Base-by-base conservation (phyloP, 1,284 basidiomycete genomes). In the Taiwanofungus camphoratus region DNA sequence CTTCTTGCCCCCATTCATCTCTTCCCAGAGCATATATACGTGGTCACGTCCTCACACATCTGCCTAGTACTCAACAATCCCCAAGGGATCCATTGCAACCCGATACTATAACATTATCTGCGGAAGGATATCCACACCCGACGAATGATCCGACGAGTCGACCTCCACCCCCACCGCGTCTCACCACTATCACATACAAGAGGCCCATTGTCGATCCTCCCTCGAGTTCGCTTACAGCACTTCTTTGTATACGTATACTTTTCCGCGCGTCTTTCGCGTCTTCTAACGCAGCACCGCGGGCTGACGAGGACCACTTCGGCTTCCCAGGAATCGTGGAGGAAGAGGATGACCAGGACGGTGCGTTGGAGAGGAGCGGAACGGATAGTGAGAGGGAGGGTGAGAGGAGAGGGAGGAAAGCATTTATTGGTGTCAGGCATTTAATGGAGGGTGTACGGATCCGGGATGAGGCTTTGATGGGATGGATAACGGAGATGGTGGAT, bases 401-500 rank as follows among this genome's bases (percentile, higher is more conserved):
- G 56, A 66, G 71, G 49, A 73, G 73, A 39, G 87, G 86, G 7
- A 67, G 79, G 51, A 79, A 71, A 54, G 86, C 86, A 8, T 90
- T 90, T 52, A 63, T 74, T 26, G 72, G 73, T 12, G 71, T 85
- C 13, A 65, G 79, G 49, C 68, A 67, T 42, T 61, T 83, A 52
- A 57, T 90, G 67, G 79, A 86, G 52, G 71, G 67, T 20, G 76
- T 90, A 9, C 69, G 73, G 54, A 76, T 90, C 42, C 71, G 70
- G 46, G 84, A 89, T 53, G 79, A 87, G 38, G 70, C 71, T 2
- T 67, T 90, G 52, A 82, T 79, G 73, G 69, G 73, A 18, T 90
- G 87, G 87, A 71, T 90, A 32, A 69, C 70, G 16, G 87, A 89
- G 66, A 90, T 90, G 83, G 67, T 85, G 13, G 79, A 85, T 50